A percentile compares a stretch with the other conserved stretches of the same genome.
These are phyloP conservation scores for Gossypioides kirkii DNA, from an alignment of 345 rosid genomes.

Conservation along the genomic window DNA sequence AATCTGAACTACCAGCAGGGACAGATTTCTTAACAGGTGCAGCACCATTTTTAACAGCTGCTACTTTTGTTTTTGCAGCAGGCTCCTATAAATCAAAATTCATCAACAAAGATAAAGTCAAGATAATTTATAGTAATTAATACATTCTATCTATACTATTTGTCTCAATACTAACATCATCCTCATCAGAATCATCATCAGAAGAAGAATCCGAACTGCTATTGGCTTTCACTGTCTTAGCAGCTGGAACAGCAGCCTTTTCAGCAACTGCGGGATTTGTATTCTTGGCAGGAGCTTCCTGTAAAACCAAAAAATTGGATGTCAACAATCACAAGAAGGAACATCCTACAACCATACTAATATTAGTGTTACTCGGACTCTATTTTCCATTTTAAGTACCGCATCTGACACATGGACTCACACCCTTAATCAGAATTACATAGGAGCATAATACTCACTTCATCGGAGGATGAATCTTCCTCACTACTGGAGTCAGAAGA, in stretches of 20 bases:
- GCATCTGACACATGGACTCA: too few species aligned
- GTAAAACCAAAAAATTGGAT: not conserved
- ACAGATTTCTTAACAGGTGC: conserved; percentile 24
- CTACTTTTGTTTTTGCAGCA: conserved; percentile 25
- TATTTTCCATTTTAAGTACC: too few species aligned
- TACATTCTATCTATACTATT: not conserved
- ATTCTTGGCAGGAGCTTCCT: conserved; percentile 31
- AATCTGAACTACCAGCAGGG: conserved; percentile 18
- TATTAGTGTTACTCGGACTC: too few species aligned
- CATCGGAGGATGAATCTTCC: conserved; percentile 37
- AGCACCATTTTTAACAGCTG: conserved; percentile 20
- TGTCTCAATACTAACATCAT: not conserved
- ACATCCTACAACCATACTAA: not conserved
- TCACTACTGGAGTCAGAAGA: conserved; percentile 28
- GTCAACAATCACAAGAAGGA: not conserved
- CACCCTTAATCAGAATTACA: too few species aligned
- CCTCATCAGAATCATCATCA: conserved; percentile 23
- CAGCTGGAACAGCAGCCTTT: conserved; percentile 28
- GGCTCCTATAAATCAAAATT: conserved; percentile 19
- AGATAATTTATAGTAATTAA: not conserved
- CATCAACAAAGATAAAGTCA: not conserved
- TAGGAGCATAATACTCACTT: conserved; percentile 16
- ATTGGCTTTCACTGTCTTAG: conserved; percentile 25
- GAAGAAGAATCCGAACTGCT: conserved; percentile 32
- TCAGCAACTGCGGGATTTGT: conserved; percentile 23